Percentiles rank a stretch among this genome's conserved stretches.
phyloP scores from a whole-genome alignment of 306 rosid species.

The Luffa aegyptiaca region DNA sequence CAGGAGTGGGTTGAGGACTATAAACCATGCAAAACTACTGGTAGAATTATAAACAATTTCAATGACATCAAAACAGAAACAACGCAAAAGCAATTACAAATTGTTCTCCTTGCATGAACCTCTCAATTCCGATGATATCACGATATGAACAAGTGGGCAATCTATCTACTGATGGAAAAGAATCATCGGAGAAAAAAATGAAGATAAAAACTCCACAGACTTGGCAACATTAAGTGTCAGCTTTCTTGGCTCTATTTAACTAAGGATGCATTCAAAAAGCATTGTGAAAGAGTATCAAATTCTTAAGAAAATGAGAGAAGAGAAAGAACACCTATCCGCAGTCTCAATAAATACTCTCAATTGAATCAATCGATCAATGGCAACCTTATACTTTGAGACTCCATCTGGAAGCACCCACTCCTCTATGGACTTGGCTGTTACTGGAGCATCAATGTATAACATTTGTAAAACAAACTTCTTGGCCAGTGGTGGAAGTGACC shows the following conservation, averaged over 20 bases:
- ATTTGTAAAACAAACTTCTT: constrained; percentile 78
- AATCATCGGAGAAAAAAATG: not conserved
- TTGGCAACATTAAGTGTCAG: not conserved
- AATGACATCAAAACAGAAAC: not conserved
- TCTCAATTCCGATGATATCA: not conserved
- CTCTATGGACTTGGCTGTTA: constrained; percentile 62
- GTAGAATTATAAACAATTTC: not conserved
- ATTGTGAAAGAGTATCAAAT: not conserved
- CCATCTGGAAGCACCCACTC: constrained; percentile 96
- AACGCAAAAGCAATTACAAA: not conserved
- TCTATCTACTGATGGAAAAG: not conserved
- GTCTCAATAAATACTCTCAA: constrained; percentile 65
- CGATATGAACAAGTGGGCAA: not conserved
- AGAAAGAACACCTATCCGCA: constrained; percentile 43
- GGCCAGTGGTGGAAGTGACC: constrained; percentile 89
- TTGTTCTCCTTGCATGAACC: not conserved
- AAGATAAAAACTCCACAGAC: not conserved
- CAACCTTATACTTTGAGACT: constrained; percentile 66
- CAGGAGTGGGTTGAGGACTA: not conserved
- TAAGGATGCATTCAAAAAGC: not conserved
- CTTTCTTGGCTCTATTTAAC: not conserved
- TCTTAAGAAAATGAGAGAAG: not conserved
- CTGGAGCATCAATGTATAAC: constrained; percentile 49
- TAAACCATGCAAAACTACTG: not conserved
- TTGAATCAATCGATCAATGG: constrained; percentile 83